phyloP scores from a whole-genome alignment of 1,284 basidiomycete species.

The Caloboletus inedulis region DNA sequence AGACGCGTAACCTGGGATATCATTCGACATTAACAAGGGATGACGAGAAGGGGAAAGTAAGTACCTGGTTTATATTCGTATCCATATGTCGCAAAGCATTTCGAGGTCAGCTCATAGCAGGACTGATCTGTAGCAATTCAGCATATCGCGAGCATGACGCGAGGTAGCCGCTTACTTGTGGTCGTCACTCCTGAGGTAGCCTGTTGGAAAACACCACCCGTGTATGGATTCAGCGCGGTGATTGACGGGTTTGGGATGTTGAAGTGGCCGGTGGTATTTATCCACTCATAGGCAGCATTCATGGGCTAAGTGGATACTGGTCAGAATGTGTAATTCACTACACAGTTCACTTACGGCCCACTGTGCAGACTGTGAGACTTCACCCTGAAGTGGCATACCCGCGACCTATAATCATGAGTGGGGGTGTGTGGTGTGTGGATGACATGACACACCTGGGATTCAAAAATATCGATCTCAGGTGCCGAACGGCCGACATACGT shows the following conservation, averaged over 20 bases:
- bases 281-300: constrained; percentile 34
- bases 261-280: constrained; percentile 41
- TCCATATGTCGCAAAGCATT: constrained; percentile 49
- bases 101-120: constrained; percentile 32
- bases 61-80: constrained; percentile 51
- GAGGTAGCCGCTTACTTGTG: constrained; percentile 30
- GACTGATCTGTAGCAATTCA: constrained; percentile 26
- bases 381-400: constrained; percentile 34
- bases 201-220: constrained; percentile 55
- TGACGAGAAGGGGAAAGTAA: not conserved
- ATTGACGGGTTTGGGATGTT: constrained; percentile 39
- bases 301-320: constrained; percentile 24
- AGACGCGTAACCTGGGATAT: constrained; percentile 27
- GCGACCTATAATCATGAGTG: constrained; percentile 30
- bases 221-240: constrained; percentile 44
- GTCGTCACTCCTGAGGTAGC: constrained; percentile 56
- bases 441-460: constrained; percentile 41
- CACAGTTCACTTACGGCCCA: constrained; percentile 41
- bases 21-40: constrained; percentile 19
- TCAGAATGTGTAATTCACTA: constrained; percentile 6
- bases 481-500: constrained; percentile 62
- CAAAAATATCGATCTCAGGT: constrained; percentile 72
- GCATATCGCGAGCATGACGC: not conserved
- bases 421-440: not conserved
- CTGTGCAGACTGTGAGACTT: constrained; percentile 48